These are phyloP conservation scores for Neonectria neomacrospora DNA, from an alignment of 2,329 filamentous ascomycete genomes.

Conservation along the genomic window DNA sequence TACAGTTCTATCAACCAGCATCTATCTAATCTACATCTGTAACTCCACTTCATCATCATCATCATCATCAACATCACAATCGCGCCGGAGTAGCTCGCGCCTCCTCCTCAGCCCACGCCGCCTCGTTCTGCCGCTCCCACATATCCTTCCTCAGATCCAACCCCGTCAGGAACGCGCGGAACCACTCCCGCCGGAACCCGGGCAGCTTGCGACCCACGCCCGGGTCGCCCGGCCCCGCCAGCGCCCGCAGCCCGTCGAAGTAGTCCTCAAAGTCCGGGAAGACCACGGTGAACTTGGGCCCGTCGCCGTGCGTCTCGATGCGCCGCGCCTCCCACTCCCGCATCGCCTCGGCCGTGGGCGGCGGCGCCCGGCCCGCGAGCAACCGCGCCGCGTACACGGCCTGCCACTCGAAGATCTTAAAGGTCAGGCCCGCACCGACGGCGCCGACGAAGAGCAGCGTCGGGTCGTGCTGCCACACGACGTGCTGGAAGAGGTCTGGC, in stretches of 20 bases:
- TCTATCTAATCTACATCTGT: not conserved
- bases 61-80: too few relatives aligned
- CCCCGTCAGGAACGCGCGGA: slow-evolving; percentile 62
- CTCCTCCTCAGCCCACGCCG: slow-evolving; percentile 24
- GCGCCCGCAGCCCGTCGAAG: slow-evolving; percentile 64
- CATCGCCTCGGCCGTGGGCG: slow-evolving; percentile 64
- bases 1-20: not conserved
- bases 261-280: slow-evolving; percentile 72
- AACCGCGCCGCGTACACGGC: slow-evolving; percentile 69
- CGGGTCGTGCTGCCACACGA: slow-evolving; percentile 65
- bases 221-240: slow-evolving; percentile 59
- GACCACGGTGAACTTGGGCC: slow-evolving; percentile 64
- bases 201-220: slow-evolving; percentile 59
- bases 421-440: slow-evolving; percentile 67
- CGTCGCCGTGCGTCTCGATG: slow-evolving; percentile 65
- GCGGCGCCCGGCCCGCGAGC: slow-evolving; percentile 62
- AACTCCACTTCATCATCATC: not conserved
- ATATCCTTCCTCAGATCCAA: slow-evolving; percentile 66
- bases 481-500: slow-evolving; percentile 66
- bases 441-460: slow-evolving; percentile 68
- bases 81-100: not conserved
- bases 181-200: slow-evolving; percentile 58
- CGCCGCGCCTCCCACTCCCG: slow-evolving; percentile 66
- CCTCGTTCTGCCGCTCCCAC: slow-evolving; percentile 64
- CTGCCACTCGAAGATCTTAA: slow-evolving; percentile 77